Evolutionary conservation across 1,284 basidiomycete genomes (phyloP), one percentile per base, ranked within the genome.

Genomic region (Puccinia hordei): DNA sequence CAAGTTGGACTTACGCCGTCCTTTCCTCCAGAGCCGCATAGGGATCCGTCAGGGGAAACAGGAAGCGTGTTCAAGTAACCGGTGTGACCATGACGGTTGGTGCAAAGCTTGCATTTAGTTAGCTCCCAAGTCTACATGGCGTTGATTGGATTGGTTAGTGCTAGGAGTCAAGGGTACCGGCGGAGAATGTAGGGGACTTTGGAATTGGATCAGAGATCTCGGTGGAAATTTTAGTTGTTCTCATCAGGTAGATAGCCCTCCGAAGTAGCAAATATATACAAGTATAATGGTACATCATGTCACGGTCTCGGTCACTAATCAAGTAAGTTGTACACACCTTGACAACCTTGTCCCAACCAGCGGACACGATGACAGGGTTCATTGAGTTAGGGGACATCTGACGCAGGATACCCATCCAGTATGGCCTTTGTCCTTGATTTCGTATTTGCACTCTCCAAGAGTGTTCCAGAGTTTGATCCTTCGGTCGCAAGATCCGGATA

Each of bases 381-480:
- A 91, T 86, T 83, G 96, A 92, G 88, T 99, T 99, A 82, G 97
- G 97, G 88, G 94, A 97, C 90, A 99, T 87, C 97, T 93, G 76
- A 99, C 97, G 88, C 97, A 99, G 81, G 95, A 98, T 83, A 99
- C 96, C 95, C 95, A 98, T 88, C 96, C 95, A 81, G 90, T 88
- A 89, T 98, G 97, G 83, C 96, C 95, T 85, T 99, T 97, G 85
- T 99, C 96, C 88, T 94, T 94, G 88, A 99, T 99, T 88, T 98
- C 94, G 87, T 95, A 99, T 88, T 99, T 99, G 90, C 97, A 99
- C 88, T 99, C 97, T 86, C 97, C 97, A 83, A 99, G 92, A 83
- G 97, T 99, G 89, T 99, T 99, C 97, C 97, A 99, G 86, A 99
- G 93, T 88, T 99, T 99, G 90, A 99, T 99, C 78, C 92, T 92